Evolutionary conservation across 495 filamentous ascomycete genomes (phyloP), one percentile per base, ranked within the genome.

Genomic region (Penicillium robsamsonii): DNA sequence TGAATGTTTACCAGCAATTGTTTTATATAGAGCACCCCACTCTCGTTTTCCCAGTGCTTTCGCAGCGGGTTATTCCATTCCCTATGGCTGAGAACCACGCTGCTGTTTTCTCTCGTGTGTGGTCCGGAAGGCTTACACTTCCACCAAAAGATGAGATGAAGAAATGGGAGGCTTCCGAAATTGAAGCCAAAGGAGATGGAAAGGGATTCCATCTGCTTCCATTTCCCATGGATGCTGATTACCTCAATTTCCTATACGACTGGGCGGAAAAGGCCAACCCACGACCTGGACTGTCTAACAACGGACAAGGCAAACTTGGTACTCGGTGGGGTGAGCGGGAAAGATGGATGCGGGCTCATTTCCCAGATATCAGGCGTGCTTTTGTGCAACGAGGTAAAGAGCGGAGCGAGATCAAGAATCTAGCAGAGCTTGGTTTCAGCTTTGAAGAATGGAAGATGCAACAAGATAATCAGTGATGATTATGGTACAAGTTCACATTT

Each of bases 11-110:
- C 57, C 79, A 87, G 55, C 89, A 97, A 52, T 66, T 96, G 5
- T 87, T 96, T 67, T 86, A 88, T 64, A 85, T 81, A 13, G 72
- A 81, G 4, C 81, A 89, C 47, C 90, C 92, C 4, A 93, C 91
- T 0, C 73, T 98, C 4, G 87, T 84, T 2, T 92, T 96, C 59
- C 78, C 87, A 0, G 87, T 81, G 0, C 72, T 97, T 20, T 83
- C 86, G 3, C 87, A 90, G 57, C 87, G 88, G 57, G 83, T 96
- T 11, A 86, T 95, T 24, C 92, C 93, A 3, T 96, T 96, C 63
- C 86, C 88, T 3, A 62, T 92, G 6, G 75, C 84, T 1, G 89
- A 96, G 65, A 82, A 79, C n/a, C 92, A 96, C 66, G 85, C 83
- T 4, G 85, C 90, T 10, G 78, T 88, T 3, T 79, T 96, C 53